Evolutionary conservation across 2,329 filamentous ascomycete genomes (phyloP), one percentile per base, ranked within the genome.

Genomic region (Nakataea oryzae): DNA sequence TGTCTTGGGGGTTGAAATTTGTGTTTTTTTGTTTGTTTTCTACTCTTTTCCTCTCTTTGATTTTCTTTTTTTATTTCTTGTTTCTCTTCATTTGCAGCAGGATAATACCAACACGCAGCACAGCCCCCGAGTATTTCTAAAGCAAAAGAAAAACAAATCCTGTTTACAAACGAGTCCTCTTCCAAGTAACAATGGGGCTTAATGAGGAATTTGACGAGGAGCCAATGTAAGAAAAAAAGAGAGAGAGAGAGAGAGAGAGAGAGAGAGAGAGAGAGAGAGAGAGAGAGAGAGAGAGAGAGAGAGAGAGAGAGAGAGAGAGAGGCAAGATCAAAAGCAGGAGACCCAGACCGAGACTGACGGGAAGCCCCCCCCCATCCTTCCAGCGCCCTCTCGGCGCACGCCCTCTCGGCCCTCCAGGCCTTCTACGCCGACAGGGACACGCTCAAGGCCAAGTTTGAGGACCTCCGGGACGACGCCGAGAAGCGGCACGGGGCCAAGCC

Each of bases 391-490:
- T 89, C 89, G 7, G 77, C 82, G 50, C 79, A 83, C 64, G 81
- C 90, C 3, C 79, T 93, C 55, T 81, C 81, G 29, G 86, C 87
- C n/a, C 79, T 93, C 63, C 81, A 87, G 71, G 81, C 87, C 65
- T 93, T 95, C 75, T 88, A 90, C 70, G 76, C 79, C 58, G 90
- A 93, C 72, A 84, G 86, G 66, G 88, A 92, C 71, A 81, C 81
- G 17, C 81, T 83, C 63, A 78, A 81, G 63, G 83, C 86, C 69
- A 81, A 83, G 60, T 91, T 93, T 66, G 85, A 89, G 71, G 81
- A 85, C 65, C 77, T 93, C 61, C 86, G 86, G 73, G 75, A 77
- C 13, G 77, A 80, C 47, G 84, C 86, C 1, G 86, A 89, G 69
- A 47, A 47, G 34, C 26, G 32, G 14, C 62, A 62, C 13, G 63